Conservation (phyloP, 257 asterid genomes). For the Solanum corneliomulleri region DNA sequence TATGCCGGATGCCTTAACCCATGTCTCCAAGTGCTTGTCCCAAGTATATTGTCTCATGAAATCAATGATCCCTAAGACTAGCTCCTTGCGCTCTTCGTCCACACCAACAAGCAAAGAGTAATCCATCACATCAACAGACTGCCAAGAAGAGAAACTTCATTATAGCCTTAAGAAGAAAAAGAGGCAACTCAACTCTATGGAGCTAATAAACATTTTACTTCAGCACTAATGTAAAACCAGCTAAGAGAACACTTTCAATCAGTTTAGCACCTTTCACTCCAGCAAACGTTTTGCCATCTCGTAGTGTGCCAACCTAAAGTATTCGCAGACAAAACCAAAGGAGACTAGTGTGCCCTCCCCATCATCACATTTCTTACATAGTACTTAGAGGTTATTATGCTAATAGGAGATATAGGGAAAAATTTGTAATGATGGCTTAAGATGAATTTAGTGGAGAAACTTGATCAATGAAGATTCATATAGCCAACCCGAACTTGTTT, state of each 20-base stretch:
- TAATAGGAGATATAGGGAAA: background rate
- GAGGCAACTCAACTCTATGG: too few relatives aligned
- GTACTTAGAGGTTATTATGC: background rate
- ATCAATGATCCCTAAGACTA: conserved; percentile 83
- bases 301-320: background rate
- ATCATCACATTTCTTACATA: background rate
- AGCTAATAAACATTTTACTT: background rate
- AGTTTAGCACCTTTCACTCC: background rate
- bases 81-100: conserved; percentile 78
- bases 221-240: background rate
- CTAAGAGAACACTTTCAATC: background rate
- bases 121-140: conserved; percentile 96
- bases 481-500: background rate
- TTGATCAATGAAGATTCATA: background rate
- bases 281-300: background rate
- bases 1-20: conserved; percentile 94
- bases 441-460: background rate
- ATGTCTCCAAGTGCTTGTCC: conserved; percentile 99
- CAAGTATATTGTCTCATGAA: conserved; percentile 95
- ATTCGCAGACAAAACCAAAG: background rate
- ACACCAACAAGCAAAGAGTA: conserved; percentile 90
- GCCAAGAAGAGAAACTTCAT: background rate
- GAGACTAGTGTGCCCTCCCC: background rate
- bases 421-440: background rate
- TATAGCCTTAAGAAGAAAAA: background rate